Evolutionary conservation across 768 basidiomycete species (phyloP).

Genomic region (Hydnomerulius pinastri): DNA sequence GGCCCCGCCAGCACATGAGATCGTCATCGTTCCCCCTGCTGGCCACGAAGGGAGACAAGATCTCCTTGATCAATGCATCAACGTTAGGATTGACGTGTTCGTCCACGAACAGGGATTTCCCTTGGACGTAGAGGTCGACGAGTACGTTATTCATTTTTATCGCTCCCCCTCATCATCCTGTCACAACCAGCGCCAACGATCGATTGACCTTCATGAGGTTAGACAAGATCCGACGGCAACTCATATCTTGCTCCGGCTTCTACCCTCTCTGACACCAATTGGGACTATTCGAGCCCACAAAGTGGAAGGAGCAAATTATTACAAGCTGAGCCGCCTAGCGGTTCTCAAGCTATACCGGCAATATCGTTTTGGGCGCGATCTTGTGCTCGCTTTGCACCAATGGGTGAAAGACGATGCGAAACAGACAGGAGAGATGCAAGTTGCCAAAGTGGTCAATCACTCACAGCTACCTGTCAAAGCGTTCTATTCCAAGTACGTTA

Average conservation of each 20-base stretch:
- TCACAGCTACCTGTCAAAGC: conserved; percentile 69
- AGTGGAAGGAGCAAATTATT: conserved; percentile 44
- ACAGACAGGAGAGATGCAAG: conserved; percentile 21
- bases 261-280: conserved; percentile 59
- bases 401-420: conserved; percentile 51
- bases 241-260: conserved; percentile 72
- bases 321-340: conserved; percentile 75
- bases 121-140: conserved; percentile 73
- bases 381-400: conserved; percentile 63
- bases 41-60: conserved; percentile 40
- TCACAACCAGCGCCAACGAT: conserved; percentile 9
- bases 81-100: conserved; percentile 54
- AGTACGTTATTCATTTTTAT: conserved; percentile 43
- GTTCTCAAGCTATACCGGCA: conserved; percentile 67
- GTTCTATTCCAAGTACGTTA: conserved; percentile 73
- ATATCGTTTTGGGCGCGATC: conserved; percentile 62
- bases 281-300: conserved; percentile 66
- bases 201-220: conserved; percentile 8
- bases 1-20: conserved; percentile 52
- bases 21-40: conserved; percentile 45
- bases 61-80: conserved; percentile 67
- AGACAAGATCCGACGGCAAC: conserved; percentile 65
- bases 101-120: conserved; percentile 62
- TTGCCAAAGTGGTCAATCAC: conserved; percentile 55
- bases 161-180: conserved; percentile 9